Base-by-base conservation (phyloP, 306 rosid species). In the Hylodesmum podocarpum region DNA sequence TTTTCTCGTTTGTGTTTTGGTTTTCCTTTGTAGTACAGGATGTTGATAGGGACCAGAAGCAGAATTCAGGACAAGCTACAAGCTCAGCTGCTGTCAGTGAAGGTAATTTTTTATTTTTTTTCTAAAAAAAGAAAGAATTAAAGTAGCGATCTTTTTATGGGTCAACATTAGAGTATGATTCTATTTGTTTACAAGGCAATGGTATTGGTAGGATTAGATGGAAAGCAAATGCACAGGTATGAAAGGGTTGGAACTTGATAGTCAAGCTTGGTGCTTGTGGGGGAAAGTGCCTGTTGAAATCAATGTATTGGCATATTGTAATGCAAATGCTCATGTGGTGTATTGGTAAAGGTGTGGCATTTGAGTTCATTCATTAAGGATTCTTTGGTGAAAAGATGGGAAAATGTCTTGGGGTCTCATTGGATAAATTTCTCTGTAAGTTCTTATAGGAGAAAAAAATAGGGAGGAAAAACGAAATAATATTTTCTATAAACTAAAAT, bases 1-100 rank as follows among this genome's bases (percentile, higher is more conserved):
- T 21, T 72, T 11, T 27, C 27, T 49, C 70, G 44, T 41, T 64
- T 73, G 47, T 40, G 54, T 10, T 33, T 28, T 28, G 59, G 63
- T 58, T 55, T 82, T 76, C 47, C 83, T 81, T 65, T 73, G 25
- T 83, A 73, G 83, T 84, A 81, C 90, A 94, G 98, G 88, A 81
- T 66, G 81, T 66, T 77, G 77, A 64, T 15, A 85, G 39, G 69
- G 76, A 50, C 41, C 83, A 74, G 82, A 84, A 21, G 80, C 36
- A 16, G 53, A 47, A 89, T 62, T 68, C 77, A 15, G 34, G 65
- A 47, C 84, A 64, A 47, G 80, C 88, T 44, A 73, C 82, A 1
- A 80, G 86, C 64, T 86, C 88, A 40, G 53, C 44, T 44, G 24
- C 37, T 37, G 69, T 6, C 53, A 94, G 91, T 84, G 79, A 88